Evolutionary conservation across 208 protist genomes (phyloP).

Genomic region (Angomonas deanei): DNA sequence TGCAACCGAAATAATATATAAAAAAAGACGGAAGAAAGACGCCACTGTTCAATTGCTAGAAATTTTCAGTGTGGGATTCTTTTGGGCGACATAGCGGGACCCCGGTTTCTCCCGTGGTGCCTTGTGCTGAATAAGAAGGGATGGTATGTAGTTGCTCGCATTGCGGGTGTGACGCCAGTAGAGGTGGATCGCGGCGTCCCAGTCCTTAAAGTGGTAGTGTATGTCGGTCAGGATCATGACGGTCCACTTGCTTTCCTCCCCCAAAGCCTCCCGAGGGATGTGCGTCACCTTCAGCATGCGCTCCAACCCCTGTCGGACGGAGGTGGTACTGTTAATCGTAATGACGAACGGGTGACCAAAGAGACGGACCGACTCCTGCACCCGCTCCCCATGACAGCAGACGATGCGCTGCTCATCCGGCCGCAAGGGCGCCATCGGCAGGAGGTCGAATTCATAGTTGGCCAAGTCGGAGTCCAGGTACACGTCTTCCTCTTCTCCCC

Average conservation of each 20-base stretch:
- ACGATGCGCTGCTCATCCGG: slow-evolving; percentile 44
- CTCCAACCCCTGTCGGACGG: slow-evolving; percentile 35
- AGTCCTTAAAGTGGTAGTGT: slow-evolving; percentile 32
- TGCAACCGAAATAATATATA: not conserved
- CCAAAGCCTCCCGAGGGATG: slow-evolving; percentile 27
- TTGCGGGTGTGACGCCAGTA: slow-evolving; percentile 57
- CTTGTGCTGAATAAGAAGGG: slow-evolving; percentile 60
- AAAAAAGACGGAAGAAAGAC: not conserved
- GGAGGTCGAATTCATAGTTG: slow-evolving; percentile 31
- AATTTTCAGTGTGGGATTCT: slow-evolving; percentile 51
- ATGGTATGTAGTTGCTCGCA: slow-evolving; percentile 24
- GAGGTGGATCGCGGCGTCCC: slow-evolving; percentile 32
- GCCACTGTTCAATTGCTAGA: slow-evolving; percentile 36
- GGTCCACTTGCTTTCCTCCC: slow-evolving; percentile 19
- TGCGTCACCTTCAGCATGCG: slow-evolving; percentile 31
- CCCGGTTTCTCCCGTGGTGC: slow-evolving; percentile 56
- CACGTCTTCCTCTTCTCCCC: slow-evolving; percentile 6
- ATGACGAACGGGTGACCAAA: slow-evolving; percentile 71
- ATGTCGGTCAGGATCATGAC: slow-evolving; percentile 55
- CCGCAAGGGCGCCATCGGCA: slow-evolving; percentile 35
- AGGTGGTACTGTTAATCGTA: slow-evolving; percentile 32
- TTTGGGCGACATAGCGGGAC: slow-evolving; percentile 58
- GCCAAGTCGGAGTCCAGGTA: slow-evolving; percentile 20
- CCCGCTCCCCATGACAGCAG: slow-evolving; percentile 58
- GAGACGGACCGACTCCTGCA: slow-evolving; percentile 7